phyloP scores from a whole-genome alignment of 805 yeast genomes.

The Candida hungchunana region DNA sequence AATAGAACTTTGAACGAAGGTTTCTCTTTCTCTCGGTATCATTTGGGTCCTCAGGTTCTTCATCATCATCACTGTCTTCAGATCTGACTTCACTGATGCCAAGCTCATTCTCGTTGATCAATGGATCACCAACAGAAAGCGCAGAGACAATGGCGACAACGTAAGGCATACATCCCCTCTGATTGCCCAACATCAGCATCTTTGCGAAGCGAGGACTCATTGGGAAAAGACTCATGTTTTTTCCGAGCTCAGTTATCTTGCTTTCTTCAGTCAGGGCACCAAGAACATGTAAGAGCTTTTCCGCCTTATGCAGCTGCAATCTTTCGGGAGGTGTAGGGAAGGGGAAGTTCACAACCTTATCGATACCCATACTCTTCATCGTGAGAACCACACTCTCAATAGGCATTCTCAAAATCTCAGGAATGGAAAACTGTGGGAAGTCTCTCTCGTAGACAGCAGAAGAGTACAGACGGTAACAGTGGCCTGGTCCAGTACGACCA shows the following conservation, averaged over 20 bases:
- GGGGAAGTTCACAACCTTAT: constrained; percentile 85
- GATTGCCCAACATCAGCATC: constrained; percentile 84
- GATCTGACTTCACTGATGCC: constrained; percentile 40
- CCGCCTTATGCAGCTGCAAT: constrained; percentile 55
- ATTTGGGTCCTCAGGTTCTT: constrained; percentile 31
- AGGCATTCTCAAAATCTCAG: constrained; percentile 94
- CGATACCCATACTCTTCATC: constrained; percentile 97
- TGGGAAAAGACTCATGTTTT: constrained; percentile 86
- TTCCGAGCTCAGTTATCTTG: constrained; percentile 72
- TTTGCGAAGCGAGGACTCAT: constrained; percentile 91
- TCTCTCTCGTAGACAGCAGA: constrained; percentile 91
- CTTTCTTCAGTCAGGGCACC: constrained; percentile 67
- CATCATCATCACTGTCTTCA: constrained; percentile 30
- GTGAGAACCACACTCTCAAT: constrained; percentile 92
- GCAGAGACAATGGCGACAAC: constrained; percentile 91
- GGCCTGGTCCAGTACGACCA: constrained; percentile 99
- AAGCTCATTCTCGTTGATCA: constrained; percentile 67
- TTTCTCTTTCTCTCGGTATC: constrained; percentile 34
- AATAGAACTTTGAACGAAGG: constrained; percentile 47
- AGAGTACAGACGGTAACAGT: constrained; percentile 85
- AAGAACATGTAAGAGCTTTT: constrained; percentile 58
- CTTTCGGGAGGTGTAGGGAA: constrained; percentile 92
- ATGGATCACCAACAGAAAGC: constrained; percentile 90
- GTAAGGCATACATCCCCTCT: constrained; percentile 78
- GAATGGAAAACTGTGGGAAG: constrained; percentile 75